Base-by-base conservation (phyloP, 148 eudicot species). In the Rhododendron mucronatum region DNA sequence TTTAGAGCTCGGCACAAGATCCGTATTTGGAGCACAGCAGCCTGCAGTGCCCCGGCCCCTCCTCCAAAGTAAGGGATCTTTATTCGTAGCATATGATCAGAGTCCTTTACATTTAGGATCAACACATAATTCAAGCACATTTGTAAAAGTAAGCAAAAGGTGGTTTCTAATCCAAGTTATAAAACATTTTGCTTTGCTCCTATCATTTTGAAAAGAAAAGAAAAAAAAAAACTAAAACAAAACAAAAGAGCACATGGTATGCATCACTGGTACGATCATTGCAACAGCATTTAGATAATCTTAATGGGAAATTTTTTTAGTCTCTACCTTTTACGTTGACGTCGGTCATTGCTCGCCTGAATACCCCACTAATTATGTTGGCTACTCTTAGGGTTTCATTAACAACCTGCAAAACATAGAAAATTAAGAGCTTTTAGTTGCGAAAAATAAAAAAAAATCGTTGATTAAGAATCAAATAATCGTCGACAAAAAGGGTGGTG, bases 301-400 rank as follows among this genome's bases (percentile, higher is more conserved):
- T 81, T 39, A 39, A 75, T 16, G 48, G 48, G 8, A 18, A 35
- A 2, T 23, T 23, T 23, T 23, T 26, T 12, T 20, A 18, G 16
- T 59, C 14, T 30, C 35, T 86, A 97, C 99, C 99, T 88, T 90
- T 88, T 28, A 97, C 86, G 23, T 91, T 90, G 28, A 97, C 92
- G 80, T 97, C 98, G 0, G 94, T 88, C 51, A 89, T 95, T 48
- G 99, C 90, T 69, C 98, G 92, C 88, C 99, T 91, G 84, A 97
- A 97, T 26, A 97, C 94, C 39, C 99, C 99, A 45, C 99, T 92
- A 18, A 97, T 95, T 78, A 97, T 94, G 89, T 97, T 97, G n/a
- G 98, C 95, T 14, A 95, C 85, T 67, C 99, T 91, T 21, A 97
- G 86, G 0, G 99, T 97, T 90, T 97, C 99, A 83, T 94, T 97